Evolutionary conservation across 73 alveolate genomes (phyloP).

Genomic region (Tetrahymena borealis): DNA sequence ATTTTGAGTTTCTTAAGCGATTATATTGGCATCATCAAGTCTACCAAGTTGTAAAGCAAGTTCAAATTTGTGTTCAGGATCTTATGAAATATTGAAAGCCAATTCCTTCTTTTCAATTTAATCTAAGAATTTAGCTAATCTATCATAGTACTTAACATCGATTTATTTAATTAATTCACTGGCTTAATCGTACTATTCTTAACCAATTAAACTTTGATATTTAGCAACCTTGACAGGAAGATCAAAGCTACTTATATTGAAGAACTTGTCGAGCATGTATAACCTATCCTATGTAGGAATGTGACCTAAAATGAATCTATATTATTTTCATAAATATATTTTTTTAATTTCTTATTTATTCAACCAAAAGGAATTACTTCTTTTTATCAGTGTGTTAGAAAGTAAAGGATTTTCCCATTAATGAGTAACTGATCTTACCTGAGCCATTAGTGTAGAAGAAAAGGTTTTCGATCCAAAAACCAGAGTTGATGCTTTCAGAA

Average conservation of each 20-base stretch:
- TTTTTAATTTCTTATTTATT: not conserved
- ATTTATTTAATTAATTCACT: slow-evolving; percentile 57
- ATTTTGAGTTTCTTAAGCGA: slow-evolving; percentile 68
- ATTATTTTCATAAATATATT: not conserved
- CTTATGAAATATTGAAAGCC: slow-evolving; percentile 83
- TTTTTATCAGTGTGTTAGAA: slow-evolving; percentile 56
- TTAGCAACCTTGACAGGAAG: slow-evolving; percentile 47
- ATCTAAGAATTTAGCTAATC: slow-evolving; percentile 78
- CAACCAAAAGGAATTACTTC: not conserved
- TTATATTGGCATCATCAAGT: slow-evolving; percentile 75
- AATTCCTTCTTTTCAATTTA: slow-evolving; percentile 64
- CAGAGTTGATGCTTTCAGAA: slow-evolving; percentile 73
- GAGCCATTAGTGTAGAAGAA: slow-evolving; percentile 74
- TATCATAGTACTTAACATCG: slow-evolving; percentile 55
- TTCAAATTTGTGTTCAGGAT: slow-evolving; percentile 86
- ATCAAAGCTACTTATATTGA: slow-evolving; percentile 51
- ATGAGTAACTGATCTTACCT: slow-evolving; percentile 75
- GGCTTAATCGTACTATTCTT: slow-evolving; percentile 49
- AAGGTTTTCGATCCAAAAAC: slow-evolving; percentile 75
- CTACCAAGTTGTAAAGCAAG: slow-evolving; percentile 68
- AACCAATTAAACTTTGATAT: slow-evolving; percentile 45
- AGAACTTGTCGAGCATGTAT: slow-evolving; percentile 72
- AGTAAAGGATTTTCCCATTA: slow-evolving; percentile 75
- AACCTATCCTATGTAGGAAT: slow-evolving; percentile 58
- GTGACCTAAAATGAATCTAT: slow-evolving; percentile 65